phyloP scores from a whole-genome alignment of 208 protist species.

The Trypanosoma avium region DNA sequence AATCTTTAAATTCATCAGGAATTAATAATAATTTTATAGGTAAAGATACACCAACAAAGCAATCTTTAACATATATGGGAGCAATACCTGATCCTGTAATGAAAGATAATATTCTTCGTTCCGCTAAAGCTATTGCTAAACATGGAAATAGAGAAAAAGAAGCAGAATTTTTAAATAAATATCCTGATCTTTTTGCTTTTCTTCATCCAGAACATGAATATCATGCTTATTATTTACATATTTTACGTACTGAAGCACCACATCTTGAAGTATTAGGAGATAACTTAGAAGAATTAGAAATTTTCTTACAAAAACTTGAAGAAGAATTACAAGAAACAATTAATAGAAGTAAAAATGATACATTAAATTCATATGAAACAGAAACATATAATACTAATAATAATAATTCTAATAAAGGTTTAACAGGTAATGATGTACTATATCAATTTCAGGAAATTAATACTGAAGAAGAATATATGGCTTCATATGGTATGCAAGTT shows the following conservation, averaged over 20 bases:
- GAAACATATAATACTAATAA: slow-evolving; percentile 2
- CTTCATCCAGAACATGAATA: slow-evolving; percentile 82
- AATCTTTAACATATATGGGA: slow-evolving; percentile 55
- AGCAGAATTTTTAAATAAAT: slow-evolving; percentile 66
- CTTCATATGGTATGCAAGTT: slow-evolving; percentile 63
- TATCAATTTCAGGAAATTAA: slow-evolving; percentile 37
- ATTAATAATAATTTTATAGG: too few relatives aligned
- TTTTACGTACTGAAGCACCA: slow-evolving; percentile 69
- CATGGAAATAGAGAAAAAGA: slow-evolving; percentile 69
- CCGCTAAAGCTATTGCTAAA: slow-evolving; percentile 57
- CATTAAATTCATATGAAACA: not conserved
- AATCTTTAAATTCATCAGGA: not conserved
- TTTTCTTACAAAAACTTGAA: slow-evolving; percentile 68
- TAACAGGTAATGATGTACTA: slow-evolving; percentile 17
- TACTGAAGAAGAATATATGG: slow-evolving; percentile 42
- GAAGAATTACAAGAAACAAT: slow-evolving; percentile 62
- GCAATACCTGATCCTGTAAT: slow-evolving; percentile 62
- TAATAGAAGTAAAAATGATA: slow-evolving; percentile 29
- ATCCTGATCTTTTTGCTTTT: slow-evolving; percentile 76
- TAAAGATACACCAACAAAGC: too few relatives aligned
- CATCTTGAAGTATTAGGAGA: slow-evolving; percentile 84
- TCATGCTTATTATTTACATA: slow-evolving; percentile 88
- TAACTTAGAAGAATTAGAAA: slow-evolving; percentile 78
- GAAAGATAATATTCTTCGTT: slow-evolving; percentile 63
- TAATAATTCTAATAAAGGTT: not conserved